These are phyloP conservation scores for Pichia phayaonensis DNA, from an alignment of 805 yeast genomes.

Conservation along the genomic window DNA sequence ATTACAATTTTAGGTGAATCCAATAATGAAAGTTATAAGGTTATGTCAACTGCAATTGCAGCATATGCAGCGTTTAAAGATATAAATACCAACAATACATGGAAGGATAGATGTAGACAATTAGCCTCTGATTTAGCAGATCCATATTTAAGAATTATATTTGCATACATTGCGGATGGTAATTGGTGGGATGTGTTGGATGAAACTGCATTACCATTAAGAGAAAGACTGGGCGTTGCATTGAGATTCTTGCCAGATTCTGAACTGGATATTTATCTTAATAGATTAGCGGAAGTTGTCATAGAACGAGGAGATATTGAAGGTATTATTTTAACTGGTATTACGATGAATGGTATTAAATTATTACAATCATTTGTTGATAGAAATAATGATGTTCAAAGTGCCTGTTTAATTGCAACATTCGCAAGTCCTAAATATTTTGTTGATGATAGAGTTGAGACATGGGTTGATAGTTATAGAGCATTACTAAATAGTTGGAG, in stretches of 20 bases:
- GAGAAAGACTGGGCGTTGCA: conserved; percentile 89
- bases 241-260: conserved; percentile 74
- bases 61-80: conserved; percentile 71
- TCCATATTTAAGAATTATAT: conserved; percentile 85
- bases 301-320: conserved; percentile 79
- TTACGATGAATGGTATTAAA: conserved; percentile 77
- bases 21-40: conserved; percentile 56
- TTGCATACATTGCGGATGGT: conserved; percentile 88
- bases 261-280: conserved; percentile 66
- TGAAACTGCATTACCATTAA: conserved; percentile 77
- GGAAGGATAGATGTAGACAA: conserved; percentile 89
- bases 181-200: conserved; percentile 96
- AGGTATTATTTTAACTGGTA: conserved; percentile 86
- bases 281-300: conserved; percentile 62
- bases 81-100: conserved; percentile 56
- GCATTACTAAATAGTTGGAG: conserved; percentile 71
- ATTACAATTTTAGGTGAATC: conserved; percentile 73
- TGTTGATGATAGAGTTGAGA: conserved; percentile 59
- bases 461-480: conserved; percentile 72
- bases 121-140: conserved; percentile 83
- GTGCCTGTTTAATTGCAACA: conserved; percentile 74
- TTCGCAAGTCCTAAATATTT: conserved; percentile 83
- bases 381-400: conserved; percentile 84
- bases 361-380: conserved; percentile 81
- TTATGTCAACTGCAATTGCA: conserved; percentile 91